phyloP scores from a whole-genome alignment of 2,329 filamentous ascomycete genomes.

The Hortaea werneckii region DNA sequence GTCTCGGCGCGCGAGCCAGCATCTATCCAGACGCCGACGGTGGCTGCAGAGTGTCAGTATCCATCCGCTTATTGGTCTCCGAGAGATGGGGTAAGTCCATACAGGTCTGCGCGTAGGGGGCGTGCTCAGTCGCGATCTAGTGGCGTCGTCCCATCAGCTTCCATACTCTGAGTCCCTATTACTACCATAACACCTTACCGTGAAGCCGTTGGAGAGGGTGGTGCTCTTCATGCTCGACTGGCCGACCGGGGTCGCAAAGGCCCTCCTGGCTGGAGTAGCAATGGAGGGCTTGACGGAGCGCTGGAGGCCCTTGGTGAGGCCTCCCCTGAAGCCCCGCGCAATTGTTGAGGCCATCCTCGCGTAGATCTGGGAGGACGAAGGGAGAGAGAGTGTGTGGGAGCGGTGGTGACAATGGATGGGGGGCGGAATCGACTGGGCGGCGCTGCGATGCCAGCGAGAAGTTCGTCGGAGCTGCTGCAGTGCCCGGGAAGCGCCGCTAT shows the following conservation, averaged over 20 bases:
- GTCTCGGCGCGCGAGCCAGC: slow-evolving; percentile 97
- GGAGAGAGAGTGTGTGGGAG: neutral
- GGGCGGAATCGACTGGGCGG: neutral
- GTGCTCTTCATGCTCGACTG: slow-evolving; percentile 87
- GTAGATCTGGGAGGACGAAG: neutral
- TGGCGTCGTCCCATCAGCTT: neutral
- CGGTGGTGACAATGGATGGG: neutral
- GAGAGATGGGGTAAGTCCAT: neutral
- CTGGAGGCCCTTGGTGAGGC: slow-evolving; percentile 49
- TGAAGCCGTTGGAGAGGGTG: slow-evolving; percentile 94
- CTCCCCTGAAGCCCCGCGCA: slow-evolving; percentile 86
- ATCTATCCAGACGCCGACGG: slow-evolving; percentile 98
- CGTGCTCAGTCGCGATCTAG: slow-evolving; percentile 95
- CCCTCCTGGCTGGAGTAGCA: slow-evolving; percentile 56
- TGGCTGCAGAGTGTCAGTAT: slow-evolving; percentile 40
- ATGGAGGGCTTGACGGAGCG: slow-evolving; percentile 67
- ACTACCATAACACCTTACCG: slow-evolving; percentile 47
- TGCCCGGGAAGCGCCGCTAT: too few species aligned
- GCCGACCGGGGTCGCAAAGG: slow-evolving; percentile 74
- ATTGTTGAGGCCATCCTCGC: slow-evolving; percentile 84
- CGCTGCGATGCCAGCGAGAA: too few species aligned
- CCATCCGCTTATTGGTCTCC: neutral
- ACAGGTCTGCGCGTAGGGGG: slow-evolving; percentile 90
- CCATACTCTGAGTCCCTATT: neutral
- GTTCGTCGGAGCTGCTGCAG: too few species aligned